A percentile compares a stretch with the other conserved stretches of the same genome.
phyloP scores from a whole-genome alignment of 306 rosid genomes.

The Morella rubra region DNA sequence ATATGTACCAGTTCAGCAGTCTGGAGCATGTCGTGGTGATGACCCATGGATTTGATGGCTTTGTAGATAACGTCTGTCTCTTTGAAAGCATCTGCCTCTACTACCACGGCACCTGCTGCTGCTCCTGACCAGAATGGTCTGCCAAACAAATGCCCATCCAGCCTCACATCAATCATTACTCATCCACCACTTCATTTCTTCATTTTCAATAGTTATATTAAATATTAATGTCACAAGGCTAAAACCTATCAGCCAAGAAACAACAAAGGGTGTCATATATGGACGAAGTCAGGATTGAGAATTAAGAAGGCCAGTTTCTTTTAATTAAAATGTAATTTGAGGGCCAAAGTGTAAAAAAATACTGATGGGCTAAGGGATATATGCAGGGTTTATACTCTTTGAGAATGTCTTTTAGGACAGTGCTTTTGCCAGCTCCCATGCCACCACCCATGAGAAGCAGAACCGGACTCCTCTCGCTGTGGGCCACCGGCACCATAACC shows the following conservation, averaged over 20 bases:
- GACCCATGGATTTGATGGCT: constrained; percentile 69
- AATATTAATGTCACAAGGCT: too few relatives aligned
- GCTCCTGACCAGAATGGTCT: constrained; percentile 77
- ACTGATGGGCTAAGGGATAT: background rate
- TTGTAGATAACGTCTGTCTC: constrained; percentile 73
- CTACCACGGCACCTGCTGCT: constrained; percentile 56
- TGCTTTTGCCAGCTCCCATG: constrained; percentile 98
- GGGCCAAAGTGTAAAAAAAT: too few relatives aligned
- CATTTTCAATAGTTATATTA: background rate
- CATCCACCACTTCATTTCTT: background rate
- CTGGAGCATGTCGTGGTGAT: constrained; percentile 78
- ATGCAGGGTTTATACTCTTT: constrained; percentile 52
- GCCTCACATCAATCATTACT: background rate
- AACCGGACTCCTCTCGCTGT: constrained; percentile 71
- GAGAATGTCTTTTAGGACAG: constrained; percentile 78
- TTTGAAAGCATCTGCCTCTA: constrained; percentile 96
- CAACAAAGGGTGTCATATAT: too few relatives aligned
- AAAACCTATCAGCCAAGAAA: too few relatives aligned
- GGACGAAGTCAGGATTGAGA: too few relatives aligned
- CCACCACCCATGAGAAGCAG: constrained; percentile 95
- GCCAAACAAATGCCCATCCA: constrained; percentile 33
- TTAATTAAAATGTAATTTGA: too few relatives aligned
- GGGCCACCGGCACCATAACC: constrained; percentile 51
- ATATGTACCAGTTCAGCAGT: constrained; percentile 68
- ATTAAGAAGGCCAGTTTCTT: too few relatives aligned